Conservation (phyloP, 805 yeast species). For the Hanseniaspora singularis region DNA sequence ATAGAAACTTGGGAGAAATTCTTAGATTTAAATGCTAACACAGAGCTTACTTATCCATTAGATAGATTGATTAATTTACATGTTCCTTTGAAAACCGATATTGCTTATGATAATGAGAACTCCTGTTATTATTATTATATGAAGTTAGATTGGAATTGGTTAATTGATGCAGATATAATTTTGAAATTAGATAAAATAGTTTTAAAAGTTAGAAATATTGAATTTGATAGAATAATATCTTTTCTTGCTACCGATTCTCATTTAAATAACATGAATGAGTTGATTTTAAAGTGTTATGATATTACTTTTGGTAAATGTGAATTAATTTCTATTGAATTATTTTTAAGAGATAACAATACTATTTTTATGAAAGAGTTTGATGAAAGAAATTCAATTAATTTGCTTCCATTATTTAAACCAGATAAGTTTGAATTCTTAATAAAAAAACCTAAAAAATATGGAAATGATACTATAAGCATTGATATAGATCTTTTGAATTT, state of each 20-base stretch:
- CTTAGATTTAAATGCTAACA: constrained; percentile 18
- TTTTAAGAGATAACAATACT: constrained; percentile 21
- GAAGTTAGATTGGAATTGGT: constrained; percentile 8
- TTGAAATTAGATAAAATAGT: constrained; percentile 19
- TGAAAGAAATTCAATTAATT: constrained; percentile 11
- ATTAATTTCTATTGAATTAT: constrained; percentile 21
- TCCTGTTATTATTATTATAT: not conserved
- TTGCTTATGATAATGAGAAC: not conserved
- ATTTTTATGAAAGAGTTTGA: constrained; percentile 23
- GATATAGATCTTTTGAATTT: not conserved
- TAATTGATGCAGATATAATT: constrained; percentile 7
- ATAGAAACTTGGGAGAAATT: constrained; percentile 24
- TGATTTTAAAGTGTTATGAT: constrained; percentile 19
- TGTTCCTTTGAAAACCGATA: constrained; percentile 11
- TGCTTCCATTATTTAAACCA: constrained; percentile 19
- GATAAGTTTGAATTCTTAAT: constrained; percentile 20
- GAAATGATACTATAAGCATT: not conserved
- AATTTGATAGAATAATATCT: constrained; percentile 19
- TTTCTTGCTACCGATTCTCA: not conserved
- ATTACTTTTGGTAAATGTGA: constrained; percentile 23
- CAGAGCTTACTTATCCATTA: constrained; percentile 22
- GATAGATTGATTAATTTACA: constrained; percentile 21
- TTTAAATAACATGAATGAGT: constrained; percentile 13
- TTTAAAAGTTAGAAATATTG: constrained; percentile 19
- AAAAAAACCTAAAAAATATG: not conserved